Conservation (phyloP, 805 yeast genomes). For the Yamadazyma sp. region DNA sequence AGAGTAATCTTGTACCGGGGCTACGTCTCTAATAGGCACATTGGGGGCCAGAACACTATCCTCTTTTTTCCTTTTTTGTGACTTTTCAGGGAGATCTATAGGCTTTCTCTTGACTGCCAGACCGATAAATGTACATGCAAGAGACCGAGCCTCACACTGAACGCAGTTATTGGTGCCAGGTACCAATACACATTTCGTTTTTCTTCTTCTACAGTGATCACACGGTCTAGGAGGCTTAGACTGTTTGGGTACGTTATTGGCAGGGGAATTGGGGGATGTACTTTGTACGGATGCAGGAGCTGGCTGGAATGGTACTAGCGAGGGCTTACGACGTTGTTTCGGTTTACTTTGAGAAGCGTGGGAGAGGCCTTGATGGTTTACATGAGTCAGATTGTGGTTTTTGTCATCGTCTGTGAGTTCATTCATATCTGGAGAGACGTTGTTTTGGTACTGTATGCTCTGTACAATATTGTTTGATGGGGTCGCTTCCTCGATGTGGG, state of each 20-base stretch:
- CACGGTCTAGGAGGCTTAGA: conserved; percentile 63
- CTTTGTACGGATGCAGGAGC: too few species aligned
- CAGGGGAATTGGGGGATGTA: neutral
- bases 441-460: conserved; percentile 32
- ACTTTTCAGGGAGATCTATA: conserved; percentile 15
- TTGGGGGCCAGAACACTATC: conserved; percentile 25
- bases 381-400: neutral
- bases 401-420: neutral
- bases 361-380: too few species aligned
- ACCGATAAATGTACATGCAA: conserved; percentile 74
- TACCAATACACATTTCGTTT: conserved; percentile 72
- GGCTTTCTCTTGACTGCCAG: conserved; percentile 45
- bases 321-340: too few species aligned
- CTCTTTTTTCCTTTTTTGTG: conserved; percentile 20
- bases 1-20: conserved; percentile 69
- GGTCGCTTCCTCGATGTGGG: conserved; percentile 15
- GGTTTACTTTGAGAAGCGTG: too few species aligned
- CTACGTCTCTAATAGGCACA: conserved; percentile 50
- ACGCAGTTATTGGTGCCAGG: conserved; percentile 66
- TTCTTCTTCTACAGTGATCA: conserved; percentile 80
- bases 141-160: conserved; percentile 71
- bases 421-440: conserved; percentile 16
- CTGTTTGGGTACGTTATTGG: neutral
- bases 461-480: conserved; percentile 27
- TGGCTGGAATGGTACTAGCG: too few species aligned